These are phyloP conservation scores for Fraxinus greggii DNA, from an alignment of 305 asterid genomes.

Conservation along the genomic window DNA sequence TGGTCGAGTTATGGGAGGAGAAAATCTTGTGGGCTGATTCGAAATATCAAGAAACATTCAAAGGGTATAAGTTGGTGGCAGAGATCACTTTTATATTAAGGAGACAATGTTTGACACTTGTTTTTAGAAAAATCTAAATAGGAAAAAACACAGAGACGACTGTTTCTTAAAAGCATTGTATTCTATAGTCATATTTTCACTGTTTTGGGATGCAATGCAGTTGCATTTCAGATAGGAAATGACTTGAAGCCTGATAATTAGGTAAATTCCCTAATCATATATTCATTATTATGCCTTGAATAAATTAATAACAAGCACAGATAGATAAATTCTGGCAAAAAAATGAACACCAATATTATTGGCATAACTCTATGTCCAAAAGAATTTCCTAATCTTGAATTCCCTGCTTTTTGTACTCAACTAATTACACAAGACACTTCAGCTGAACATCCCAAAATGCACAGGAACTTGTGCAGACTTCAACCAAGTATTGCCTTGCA, in stretches of 20 bases:
- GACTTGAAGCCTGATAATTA: not conserved
- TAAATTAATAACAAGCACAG: not conserved
- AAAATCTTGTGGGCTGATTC: no score
- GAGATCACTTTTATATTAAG: no score
- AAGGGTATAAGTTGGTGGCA: no score
- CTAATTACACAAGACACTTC: not conserved
- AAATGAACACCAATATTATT: no score
- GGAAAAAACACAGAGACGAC: not conserved
- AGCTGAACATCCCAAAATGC: constrained; percentile 54
- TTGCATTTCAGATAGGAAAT: not conserved
- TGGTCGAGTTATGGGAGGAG: no score
- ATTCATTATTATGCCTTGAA: no score
- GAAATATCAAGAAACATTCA: no score
- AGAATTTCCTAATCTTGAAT: not conserved
- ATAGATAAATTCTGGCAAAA: not conserved
- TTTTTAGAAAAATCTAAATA: not conserved
- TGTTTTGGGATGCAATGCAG: not conserved
- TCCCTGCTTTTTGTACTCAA: not conserved
- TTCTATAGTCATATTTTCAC: not conserved
- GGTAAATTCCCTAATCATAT: not conserved
- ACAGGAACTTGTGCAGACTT: constrained; percentile 45
- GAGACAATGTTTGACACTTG: not conserved
- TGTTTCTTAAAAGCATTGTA: not conserved
- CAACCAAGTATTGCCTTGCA: constrained; percentile 73
- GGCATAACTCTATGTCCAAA: not conserved